A percentile compares a stretch with the other conserved stretches of the same genome.
These are phyloP conservation scores for Daldinia bambusicola DNA, from an alignment of 495 filamentous ascomycete genomes.

Conservation along the genomic window DNA sequence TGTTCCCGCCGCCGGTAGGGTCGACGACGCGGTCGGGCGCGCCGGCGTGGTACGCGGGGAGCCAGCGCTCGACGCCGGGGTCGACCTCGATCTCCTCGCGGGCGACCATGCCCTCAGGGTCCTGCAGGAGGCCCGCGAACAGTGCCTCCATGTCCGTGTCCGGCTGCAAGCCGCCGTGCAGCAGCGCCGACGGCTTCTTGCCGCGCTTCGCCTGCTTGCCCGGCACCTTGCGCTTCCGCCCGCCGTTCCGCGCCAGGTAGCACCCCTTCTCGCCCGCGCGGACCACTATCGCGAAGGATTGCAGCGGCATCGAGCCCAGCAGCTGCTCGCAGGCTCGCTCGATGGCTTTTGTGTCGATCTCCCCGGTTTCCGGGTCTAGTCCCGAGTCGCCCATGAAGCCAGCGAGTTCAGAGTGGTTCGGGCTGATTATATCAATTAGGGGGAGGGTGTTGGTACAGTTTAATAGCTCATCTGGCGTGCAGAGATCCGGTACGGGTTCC, in stretches of 20 bases:
- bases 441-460: constrained; percentile 75
- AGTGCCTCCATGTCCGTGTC: constrained; percentile 65
- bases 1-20: constrained; percentile 96
- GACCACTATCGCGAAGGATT: constrained; percentile 65
- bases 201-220: constrained; percentile 31
- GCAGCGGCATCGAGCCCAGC: constrained; percentile 63
- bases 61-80: constrained; percentile 65
- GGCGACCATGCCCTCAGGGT: constrained; percentile 63
- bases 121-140: constrained; percentile 61
- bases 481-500: constrained; percentile 94
- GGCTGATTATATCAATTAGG: constrained; percentile 85
- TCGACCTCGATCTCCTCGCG: constrained; percentile 68
- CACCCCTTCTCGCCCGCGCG: constrained; percentile 61
- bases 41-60: constrained; percentile 64
- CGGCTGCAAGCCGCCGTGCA: constrained; percentile 56
- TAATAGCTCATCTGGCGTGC: constrained; percentile 76
- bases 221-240: constrained; percentile 50
- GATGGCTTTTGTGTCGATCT: constrained; percentile 62
- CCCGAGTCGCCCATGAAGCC: constrained; percentile 74
- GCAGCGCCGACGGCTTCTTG: constrained; percentile 53
- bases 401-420: constrained; percentile 87
- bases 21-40: constrained; percentile 73
- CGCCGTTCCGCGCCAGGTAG: constrained; percentile 63
- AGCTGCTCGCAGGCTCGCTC: constrained; percentile 65
- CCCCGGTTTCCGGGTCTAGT: constrained; percentile 58